These are phyloP conservation scores for Acacia acuminata DNA, from an alignment of 306 rosid species.

Conservation along the genomic window DNA sequence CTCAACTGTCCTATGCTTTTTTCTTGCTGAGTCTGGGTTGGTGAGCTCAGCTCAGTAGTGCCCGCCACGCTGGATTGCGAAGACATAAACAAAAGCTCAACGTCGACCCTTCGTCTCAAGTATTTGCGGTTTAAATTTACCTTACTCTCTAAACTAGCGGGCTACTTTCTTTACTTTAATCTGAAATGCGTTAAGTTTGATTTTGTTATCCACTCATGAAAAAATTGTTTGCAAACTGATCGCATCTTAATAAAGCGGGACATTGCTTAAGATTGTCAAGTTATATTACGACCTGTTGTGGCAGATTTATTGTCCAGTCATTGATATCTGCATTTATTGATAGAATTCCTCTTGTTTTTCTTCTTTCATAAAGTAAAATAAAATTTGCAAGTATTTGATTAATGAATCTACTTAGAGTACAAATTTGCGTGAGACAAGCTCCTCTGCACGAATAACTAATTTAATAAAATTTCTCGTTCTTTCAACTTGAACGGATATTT, in stretches of 20 bases:
- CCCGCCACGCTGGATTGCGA: not conserved
- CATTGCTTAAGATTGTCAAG: not conserved
- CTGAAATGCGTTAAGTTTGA: not conserved
- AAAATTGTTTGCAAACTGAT: not conserved
- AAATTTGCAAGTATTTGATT: too few species aligned
- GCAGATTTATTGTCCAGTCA: not conserved
- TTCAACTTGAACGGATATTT: conserved; percentile 1
- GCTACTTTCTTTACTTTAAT: not conserved
- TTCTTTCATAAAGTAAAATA: too few species aligned
- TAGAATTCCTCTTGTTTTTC: too few species aligned
- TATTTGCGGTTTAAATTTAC: not conserved
- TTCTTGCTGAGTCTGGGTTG: not conserved
- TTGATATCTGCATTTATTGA: not conserved
- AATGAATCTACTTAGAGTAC: conserved; percentile 5
- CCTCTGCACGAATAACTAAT: not conserved
- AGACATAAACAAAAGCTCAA: not conserved
- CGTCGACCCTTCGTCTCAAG: not conserved
- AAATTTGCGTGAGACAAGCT: not conserved
- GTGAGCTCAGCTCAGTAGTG: not conserved
- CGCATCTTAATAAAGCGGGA: not conserved
- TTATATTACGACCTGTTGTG: too few species aligned
- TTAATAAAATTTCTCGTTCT: not conserved
- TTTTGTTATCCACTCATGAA: not conserved
- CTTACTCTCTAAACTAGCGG: not conserved
- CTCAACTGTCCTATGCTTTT: not conserved